Evolutionary conservation across 352 stramenopile genomes (phyloP), one percentile per base, ranked within the genome.

Genomic region (Phytophthora kernoviae): DNA sequence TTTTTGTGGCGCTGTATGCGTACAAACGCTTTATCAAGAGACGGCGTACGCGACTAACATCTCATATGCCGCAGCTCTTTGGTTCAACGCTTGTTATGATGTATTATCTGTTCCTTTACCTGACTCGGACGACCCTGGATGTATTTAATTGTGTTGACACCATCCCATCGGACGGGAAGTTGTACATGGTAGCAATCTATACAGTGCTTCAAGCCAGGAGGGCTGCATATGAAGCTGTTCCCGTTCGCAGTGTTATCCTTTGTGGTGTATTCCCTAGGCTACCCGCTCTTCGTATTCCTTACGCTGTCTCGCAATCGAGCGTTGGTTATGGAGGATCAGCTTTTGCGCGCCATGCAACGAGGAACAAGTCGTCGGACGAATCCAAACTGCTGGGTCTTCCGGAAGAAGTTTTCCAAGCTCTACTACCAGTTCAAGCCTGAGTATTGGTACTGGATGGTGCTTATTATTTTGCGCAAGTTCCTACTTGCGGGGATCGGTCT

Each of bases 361-460:
- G 81, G 81, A 15, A 81, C 70, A 12, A 88, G 59, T 51, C 65
- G 78, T n/a, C 65, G 69, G n/a, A 86, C 76, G 12, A 88, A 87
- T 59, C 78, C 80, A 1, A 90, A 90, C 53, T 89, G 79, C 53
- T 87, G 67, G 63, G 77, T 80, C 14, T 89, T 89, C 56, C 80
- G 81, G 40, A 90, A 90, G 54, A 85, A 84, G 41, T 94, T 85
- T 54, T 73, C 79, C 30, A 88, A 88, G 54, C 65, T 96, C 8
- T 96, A 96, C 78, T 93, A 91, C 44, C 86, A 93, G 47, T 96
- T 94, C 67, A 94, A 92, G 67, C 88, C 88, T 14, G 70, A 79
- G 10, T 88, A 74, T 46, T 91, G 76, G 72, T 90, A 79, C 66
- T 94, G 85, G 85, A 90, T 94, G 70, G 66, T 91, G 11, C 65